These are phyloP conservation scores for Fusarium gaditjirri DNA, from an alignment of 2,329 filamentous ascomycete genomes.

Conservation along the genomic window DNA sequence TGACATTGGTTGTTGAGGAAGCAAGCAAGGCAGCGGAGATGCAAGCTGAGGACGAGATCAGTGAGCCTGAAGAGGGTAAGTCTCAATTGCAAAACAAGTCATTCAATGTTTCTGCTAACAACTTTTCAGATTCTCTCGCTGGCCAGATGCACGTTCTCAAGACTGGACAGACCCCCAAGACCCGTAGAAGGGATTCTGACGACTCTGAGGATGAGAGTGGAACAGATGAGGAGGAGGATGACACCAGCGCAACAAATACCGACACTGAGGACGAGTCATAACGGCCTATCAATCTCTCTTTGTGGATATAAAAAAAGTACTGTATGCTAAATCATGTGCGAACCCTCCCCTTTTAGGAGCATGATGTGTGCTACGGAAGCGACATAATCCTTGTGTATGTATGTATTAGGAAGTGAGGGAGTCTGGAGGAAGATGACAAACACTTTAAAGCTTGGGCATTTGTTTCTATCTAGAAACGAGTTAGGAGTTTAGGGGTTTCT, in stretches of 20 bases:
- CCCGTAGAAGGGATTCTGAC: constrained; percentile 64
- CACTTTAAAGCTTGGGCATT: constrained; percentile 18
- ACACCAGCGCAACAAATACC: constrained; percentile 75
- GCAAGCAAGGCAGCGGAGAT: constrained; percentile 84
- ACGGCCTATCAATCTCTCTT: constrained; percentile 6
- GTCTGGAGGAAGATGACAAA: constrained; percentile 13
- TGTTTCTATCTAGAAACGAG: constrained; percentile 28
- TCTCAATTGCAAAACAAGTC: background rate
- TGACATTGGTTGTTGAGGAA: constrained; percentile 89
- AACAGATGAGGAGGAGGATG: constrained; percentile 74
- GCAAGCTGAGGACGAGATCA: constrained; percentile 91
- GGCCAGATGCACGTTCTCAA: constrained; percentile 92
- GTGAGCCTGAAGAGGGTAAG: constrained; percentile 96
- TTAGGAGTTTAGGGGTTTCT: constrained; percentile 34
- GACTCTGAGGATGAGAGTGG: constrained; percentile 85
- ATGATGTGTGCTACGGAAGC: constrained; percentile 17
- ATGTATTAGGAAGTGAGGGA: constrained; percentile 8
- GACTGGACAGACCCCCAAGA: constrained; percentile 71
- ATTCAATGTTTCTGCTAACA: constrained; percentile 38
- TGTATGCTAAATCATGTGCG: constrained; percentile 10
- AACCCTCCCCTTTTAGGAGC: background rate
- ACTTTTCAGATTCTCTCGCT: constrained; percentile 78
- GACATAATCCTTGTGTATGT: constrained; percentile 28
- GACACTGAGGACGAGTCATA: constrained; percentile 72
- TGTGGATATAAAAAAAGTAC: constrained; percentile 22